Evolutionary conservation across 495 filamentous ascomycete species (phyloP).

Genomic region (Sporormia fimetaria): DNA sequence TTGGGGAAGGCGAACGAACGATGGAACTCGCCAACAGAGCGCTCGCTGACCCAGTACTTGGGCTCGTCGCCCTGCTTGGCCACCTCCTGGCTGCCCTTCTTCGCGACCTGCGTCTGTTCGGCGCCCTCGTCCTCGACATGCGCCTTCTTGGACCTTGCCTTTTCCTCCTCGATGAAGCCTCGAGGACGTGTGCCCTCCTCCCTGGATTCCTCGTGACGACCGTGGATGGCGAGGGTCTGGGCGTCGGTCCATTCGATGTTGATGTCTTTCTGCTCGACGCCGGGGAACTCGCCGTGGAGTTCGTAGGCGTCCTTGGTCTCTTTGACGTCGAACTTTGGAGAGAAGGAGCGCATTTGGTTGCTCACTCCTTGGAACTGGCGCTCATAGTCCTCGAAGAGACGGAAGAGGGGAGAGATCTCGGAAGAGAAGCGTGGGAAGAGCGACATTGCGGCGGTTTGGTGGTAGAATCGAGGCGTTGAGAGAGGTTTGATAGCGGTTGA

Average conservation of each 20-base stretch:
- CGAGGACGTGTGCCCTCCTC: slow-evolving; percentile 32
- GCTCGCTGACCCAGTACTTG: slow-evolving; percentile 75
- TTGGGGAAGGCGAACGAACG: slow-evolving; percentile 67
- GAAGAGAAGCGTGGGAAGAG: slow-evolving; percentile 47
- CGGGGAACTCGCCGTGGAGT: slow-evolving; percentile 81
- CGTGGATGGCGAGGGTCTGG: slow-evolving; percentile 63
- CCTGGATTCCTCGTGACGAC: slow-evolving; percentile 44
- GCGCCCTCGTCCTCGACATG: slow-evolving; percentile 53
- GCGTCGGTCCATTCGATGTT: slow-evolving; percentile 75
- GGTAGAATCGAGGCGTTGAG: slow-evolving; percentile 3
- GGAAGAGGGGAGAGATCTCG: slow-evolving; percentile 58
- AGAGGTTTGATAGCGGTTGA: not conserved
- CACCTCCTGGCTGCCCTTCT: slow-evolving; percentile 18
- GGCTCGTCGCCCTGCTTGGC: slow-evolving; percentile 31
- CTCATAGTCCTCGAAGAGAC: slow-evolving; percentile 66
- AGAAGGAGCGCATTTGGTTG: slow-evolving; percentile 39
- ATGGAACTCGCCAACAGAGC: slow-evolving; percentile 67
- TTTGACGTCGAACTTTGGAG: slow-evolving; percentile 69
- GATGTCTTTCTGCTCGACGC: slow-evolving; percentile 64
- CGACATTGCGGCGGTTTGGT: slow-evolving; percentile 41
- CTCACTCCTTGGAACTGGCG: slow-evolving; percentile 25
- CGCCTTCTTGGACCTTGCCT: slow-evolving; percentile 37
- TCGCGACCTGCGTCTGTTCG: slow-evolving; percentile 5
- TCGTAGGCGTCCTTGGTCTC: slow-evolving; percentile 59
- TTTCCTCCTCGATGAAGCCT: slow-evolving; percentile 29